Base-by-base conservation (phyloP, 805 yeast species). In the Komagataella mondaviorum region DNA sequence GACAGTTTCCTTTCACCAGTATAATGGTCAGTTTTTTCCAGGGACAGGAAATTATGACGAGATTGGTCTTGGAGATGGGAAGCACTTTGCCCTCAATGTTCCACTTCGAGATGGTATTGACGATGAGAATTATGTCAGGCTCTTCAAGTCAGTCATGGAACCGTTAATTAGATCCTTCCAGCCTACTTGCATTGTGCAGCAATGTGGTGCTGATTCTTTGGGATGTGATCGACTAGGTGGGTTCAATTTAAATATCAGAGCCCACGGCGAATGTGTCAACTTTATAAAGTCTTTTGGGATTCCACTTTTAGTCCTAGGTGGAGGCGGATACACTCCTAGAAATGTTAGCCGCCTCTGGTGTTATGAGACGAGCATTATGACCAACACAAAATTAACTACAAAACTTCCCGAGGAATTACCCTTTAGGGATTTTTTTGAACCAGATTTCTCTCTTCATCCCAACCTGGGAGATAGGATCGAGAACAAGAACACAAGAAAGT, bases 261-360 rank as follows among this genome's bases (percentile, higher is more conserved):
- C 96, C 2, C 97, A 91, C 62, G 97, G 96, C 18, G 95, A 88
- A 65, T 93, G 98, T 70, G 97, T 91, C 30, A 84, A 83, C 60
- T 91, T 76, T 64, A 83, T 90, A 57, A 88, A 88, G 66, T 80
- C 89, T 45, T 90, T 90, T 67, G 95, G 95, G 14, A 68, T 90
- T 44, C 98, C 98, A 7, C 79, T 88, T 77, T 70, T 91, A 57
- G 96, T 90, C 5, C 71, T 91, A 10, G 99, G 99, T 20, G 99
- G 99, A 50, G 99, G 99, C 54, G 99, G 99, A 17, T 91, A 91
- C 67, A 93, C 99, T 2, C 96, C 96, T 63, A 76, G 97, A 60
- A 91, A 91, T 62, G 99, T 91, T 12, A 84, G 95, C 45, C 74
- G 98, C 58, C 76, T 95, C 36, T 91, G 99, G 99, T 85, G 96